Evolutionary conservation across 768 basidiomycete species (phyloP).

Genomic region (Suillus discolor): DNA sequence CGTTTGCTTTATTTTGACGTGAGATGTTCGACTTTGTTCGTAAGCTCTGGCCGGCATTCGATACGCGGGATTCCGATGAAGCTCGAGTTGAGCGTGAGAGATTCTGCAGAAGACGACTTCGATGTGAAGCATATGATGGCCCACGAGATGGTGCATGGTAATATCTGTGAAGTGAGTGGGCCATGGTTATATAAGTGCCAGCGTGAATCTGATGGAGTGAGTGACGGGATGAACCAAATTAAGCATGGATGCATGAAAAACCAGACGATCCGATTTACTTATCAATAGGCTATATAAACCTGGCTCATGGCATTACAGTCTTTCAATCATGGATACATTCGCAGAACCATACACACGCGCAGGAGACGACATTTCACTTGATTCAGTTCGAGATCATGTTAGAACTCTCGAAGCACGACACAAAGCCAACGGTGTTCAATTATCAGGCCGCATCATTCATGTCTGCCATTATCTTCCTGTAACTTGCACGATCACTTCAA

Average conservation of each 20-base stretch:
- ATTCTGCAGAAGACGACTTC: too few relatives aligned
- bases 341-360: constrained; percentile 66
- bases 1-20: not conserved
- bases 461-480: constrained; percentile 91
- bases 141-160: too few relatives aligned
- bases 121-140: too few relatives aligned
- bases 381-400: constrained; percentile 76
- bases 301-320: not conserved
- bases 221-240: not conserved
- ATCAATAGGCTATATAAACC: not conserved
- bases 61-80: not conserved
- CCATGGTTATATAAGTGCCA: too few relatives aligned
- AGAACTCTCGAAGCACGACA: constrained; percentile 72
- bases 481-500: constrained; percentile 54
- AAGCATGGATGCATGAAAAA: not conserved
- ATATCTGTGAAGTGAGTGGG: too few relatives aligned
- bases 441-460: constrained; percentile 90
- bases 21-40: too few relatives aligned
- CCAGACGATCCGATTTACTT: not conserved
- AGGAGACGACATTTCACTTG: constrained; percentile 68
- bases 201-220: too few relatives aligned
- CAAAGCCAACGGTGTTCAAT: constrained; percentile 63
- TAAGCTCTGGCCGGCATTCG: too few relatives aligned
- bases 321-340: constrained; percentile 64
- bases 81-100: not conserved